phyloP scores from a whole-genome alignment of 495 filamentous ascomycete genomes.

The Neurospora sp. region DNA sequence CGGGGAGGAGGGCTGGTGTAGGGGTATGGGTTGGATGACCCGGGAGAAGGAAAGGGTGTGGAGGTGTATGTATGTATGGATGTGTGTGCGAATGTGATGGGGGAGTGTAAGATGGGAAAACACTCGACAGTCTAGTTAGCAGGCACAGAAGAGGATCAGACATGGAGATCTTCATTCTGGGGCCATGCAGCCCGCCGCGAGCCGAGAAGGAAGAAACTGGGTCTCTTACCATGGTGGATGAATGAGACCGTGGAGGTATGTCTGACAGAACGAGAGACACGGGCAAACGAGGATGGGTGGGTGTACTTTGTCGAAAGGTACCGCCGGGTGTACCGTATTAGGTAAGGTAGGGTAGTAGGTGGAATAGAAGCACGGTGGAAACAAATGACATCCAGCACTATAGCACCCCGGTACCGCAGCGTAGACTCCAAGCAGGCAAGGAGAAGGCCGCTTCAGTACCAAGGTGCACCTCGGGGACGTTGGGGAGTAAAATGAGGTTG shows the following conservation, averaged over 20 bases:
- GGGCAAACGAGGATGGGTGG: slow-evolving; percentile 11
- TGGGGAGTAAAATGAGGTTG: slow-evolving; percentile 16
- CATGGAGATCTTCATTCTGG: slow-evolving; percentile 9
- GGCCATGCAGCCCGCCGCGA: slow-evolving; percentile 25
- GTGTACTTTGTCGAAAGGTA: slow-evolving; percentile 16
- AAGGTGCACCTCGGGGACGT: slow-evolving; percentile 20
- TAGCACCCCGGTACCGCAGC: slow-evolving; percentile 5
- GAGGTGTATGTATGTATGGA: background rate
- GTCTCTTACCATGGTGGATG: slow-evolving; percentile 34
- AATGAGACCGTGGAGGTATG: background rate
- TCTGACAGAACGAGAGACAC: slow-evolving; percentile 18
- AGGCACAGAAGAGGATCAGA: slow-evolving; percentile 5
- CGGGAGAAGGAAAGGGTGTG: slow-evolving; percentile 5
- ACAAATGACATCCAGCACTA: slow-evolving; percentile 1
- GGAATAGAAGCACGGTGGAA: slow-evolving; percentile 8
- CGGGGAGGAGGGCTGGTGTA: slow-evolving; percentile 21
- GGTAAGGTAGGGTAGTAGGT: slow-evolving; percentile 2
- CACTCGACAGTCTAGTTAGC: slow-evolving; percentile 5
- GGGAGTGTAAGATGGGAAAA: slow-evolving; percentile 2
- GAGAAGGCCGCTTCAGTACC: slow-evolving; percentile 8
- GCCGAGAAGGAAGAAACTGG: slow-evolving; percentile 10
- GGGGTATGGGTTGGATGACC: slow-evolving; percentile 19
- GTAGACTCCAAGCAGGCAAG: slow-evolving; percentile 5
- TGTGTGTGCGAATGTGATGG: slow-evolving; percentile 4
- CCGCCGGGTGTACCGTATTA: slow-evolving; percentile 14